Evolutionary conservation across 768 basidiomycete genomes (phyloP), one percentile per base, ranked within the genome.

Genomic region (Russula virescens): DNA sequence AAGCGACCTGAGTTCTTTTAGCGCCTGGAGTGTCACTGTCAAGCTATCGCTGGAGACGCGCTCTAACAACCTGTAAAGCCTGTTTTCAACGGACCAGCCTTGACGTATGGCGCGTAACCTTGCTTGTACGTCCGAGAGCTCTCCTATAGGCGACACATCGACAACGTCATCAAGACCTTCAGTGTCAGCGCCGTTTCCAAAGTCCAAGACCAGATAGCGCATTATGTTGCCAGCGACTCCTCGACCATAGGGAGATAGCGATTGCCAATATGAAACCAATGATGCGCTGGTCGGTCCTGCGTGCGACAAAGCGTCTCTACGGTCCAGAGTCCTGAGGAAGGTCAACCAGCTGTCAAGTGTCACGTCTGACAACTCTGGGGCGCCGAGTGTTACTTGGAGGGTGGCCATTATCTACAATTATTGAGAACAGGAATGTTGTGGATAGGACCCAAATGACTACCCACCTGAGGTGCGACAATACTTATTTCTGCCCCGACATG

Each of bases 251-350:
- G 75, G 57, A 18, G 82, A 80, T 48, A 98, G 83, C 1, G 72
- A 75, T 2, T 79, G 70, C 97, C 97, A 99, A 4, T 82, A 79
- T 3, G 85, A 81, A 16, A 94, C 82, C 58, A 98, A 80, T 0
- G 89, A 85, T 3, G 96, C 94, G 45, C 87, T 91, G 0, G 93
- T 96, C 5, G 89, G 83, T 4, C 94, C 93, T 52, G 95, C 81
- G 69, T 94, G 87, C 2, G 91, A 85, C 2, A 91, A 87, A 47
- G 94, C 78, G 64, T 98, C 94, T 50, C 72, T 73, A 21, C 83
- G 79, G 3, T 79, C 77, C 21, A 96, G 74, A 2, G 85, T 85
- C 18, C 76, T 80, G 63, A 96, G 75, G 74, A 98, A 97, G 26
- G 75, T 78, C 58, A 81, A 73, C 94, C 94, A 98, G 43, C 85